A percentile compares a stretch with the other conserved stretches of the same genome.
These are phyloP conservation scores for Xylaria grammica DNA, from an alignment of 495 filamentous ascomycete species.

Conservation along the genomic window DNA sequence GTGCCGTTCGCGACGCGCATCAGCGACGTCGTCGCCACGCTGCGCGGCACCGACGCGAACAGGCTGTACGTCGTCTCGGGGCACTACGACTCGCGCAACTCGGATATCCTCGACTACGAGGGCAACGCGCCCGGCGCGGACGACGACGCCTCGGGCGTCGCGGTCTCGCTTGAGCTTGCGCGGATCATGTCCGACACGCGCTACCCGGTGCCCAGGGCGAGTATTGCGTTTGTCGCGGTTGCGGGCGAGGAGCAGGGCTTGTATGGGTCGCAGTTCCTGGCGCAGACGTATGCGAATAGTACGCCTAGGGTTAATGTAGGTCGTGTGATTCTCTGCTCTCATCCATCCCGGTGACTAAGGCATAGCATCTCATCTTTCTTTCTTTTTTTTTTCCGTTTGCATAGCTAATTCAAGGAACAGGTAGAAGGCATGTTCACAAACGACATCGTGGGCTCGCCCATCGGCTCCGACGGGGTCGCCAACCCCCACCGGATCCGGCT, in stretches of 20 bases:
- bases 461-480: constrained; percentile 42
- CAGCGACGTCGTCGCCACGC: constrained; percentile 55
- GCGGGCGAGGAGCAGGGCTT: constrained; percentile 61
- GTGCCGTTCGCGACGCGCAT: constrained; percentile 53
- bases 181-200: constrained; percentile 48
- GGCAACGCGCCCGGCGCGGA: constrained; percentile 59
- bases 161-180: constrained; percentile 54
- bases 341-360: too few relatives aligned
- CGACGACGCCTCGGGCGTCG: constrained; percentile 52
- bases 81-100: constrained; percentile 58
- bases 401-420: too few relatives aligned
- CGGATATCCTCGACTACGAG: constrained; percentile 54
- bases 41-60: constrained; percentile 53
- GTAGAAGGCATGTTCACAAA: constrained; percentile 59
- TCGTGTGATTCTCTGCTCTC: background rate
- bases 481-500: constrained; percentile 55
- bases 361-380: background rate
- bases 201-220: constrained; percentile 45
- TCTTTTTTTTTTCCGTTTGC: constrained; percentile 10
- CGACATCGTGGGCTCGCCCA: constrained; percentile 56
- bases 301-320: constrained; percentile 39
- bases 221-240: constrained; percentile 57
- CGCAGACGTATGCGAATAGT: constrained; percentile 51
- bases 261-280: constrained; percentile 53
- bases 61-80: constrained; percentile 57